A percentile compares a stretch with the other conserved stretches of the same genome.
These are phyloP conservation scores for Solanum neorickii DNA, from an alignment of 257 asterid genomes.

Conservation along the genomic window DNA sequence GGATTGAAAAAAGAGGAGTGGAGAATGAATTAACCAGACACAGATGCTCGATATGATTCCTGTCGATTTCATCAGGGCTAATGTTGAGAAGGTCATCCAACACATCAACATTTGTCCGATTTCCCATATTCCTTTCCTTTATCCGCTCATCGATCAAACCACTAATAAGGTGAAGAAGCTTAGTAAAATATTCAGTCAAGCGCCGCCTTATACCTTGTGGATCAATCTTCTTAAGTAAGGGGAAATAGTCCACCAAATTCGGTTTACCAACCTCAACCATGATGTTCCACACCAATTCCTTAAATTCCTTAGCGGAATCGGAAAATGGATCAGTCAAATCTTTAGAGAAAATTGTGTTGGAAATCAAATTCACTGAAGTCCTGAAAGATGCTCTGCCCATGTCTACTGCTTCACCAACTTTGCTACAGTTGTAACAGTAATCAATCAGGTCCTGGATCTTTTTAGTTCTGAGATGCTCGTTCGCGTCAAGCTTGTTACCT, in stretches of 20 bases:
- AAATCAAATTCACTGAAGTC: slow-evolving; percentile 30
- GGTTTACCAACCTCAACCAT: slow-evolving; percentile 24
- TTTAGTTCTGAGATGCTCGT: slow-evolving; percentile 34
- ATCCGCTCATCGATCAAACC: slow-evolving; percentile 24
- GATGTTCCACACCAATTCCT: slow-evolving; percentile 29
- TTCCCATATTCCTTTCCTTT: slow-evolving; percentile 2
- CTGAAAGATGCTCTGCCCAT: slow-evolving; percentile 13
- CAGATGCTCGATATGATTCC: slow-evolving; percentile 54
- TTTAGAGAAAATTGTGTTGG: slow-evolving; percentile 40
- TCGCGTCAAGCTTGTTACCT: slow-evolving; percentile 46
- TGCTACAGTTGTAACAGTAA: slow-evolving; percentile 14
- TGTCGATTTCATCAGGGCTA: slow-evolving; percentile 41
- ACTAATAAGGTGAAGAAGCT: slow-evolving; percentile 22
- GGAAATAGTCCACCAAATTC: slow-evolving; percentile 42
- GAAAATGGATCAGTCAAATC: slow-evolving; percentile 37
- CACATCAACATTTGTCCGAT: slow-evolving; percentile 12
- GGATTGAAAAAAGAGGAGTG: background rate
- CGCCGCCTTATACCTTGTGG: slow-evolving; percentile 32
- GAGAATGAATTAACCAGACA: slow-evolving; percentile 31
- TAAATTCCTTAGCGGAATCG: slow-evolving; percentile 37
- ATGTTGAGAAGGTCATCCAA: slow-evolving; percentile 14
- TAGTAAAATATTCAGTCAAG: slow-evolving; percentile 12
- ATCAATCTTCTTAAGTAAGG: slow-evolving; percentile 26
- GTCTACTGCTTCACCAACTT: slow-evolving; percentile 22
- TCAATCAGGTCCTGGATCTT: slow-evolving; percentile 36